Percentiles rank a stretch among this genome's conserved stretches.
Conservation (phyloP, 345 rosid species). For the Eucalyptus cloeziana region DNA sequence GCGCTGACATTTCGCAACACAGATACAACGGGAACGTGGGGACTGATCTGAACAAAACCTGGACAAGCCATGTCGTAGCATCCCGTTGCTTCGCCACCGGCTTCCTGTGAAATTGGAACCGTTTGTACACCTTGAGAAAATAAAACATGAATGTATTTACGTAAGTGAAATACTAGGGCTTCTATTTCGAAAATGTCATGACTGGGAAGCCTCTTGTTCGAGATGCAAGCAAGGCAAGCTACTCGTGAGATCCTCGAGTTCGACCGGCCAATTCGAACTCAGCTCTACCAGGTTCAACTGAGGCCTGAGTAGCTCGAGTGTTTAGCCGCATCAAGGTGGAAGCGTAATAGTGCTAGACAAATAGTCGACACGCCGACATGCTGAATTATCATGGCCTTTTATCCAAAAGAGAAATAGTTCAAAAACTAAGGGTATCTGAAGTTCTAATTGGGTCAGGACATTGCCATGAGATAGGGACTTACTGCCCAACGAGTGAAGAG, state of each 20-base stretch:
- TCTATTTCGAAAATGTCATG: neutral
- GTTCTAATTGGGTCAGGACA: neutral
- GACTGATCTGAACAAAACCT: neutral
- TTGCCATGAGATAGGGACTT: neutral
- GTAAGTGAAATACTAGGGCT: neutral
- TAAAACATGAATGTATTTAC: neutral
- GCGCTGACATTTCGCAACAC: neutral
- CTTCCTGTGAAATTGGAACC: neutral
- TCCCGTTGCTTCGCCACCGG: neutral
- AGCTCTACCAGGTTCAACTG: neutral
- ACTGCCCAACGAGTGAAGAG: neutral
- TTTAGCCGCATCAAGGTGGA: neutral
- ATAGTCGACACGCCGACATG: rapidly evolving
- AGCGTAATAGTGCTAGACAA: neutral
- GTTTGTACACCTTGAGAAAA: neutral
- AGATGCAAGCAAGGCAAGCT: neutral
- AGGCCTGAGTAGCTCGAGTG: neutral
- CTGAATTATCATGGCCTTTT: neutral
- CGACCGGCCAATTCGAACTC: neutral
- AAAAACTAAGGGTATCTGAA: neutral
- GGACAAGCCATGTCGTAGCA: neutral
- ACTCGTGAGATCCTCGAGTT: neutral
- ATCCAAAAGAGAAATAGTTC: neutral
- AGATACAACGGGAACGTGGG: neutral
- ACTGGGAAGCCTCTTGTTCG: neutral